A percentile compares a stretch with the other conserved stretches of the same genome.
Evolutionary conservation across 2,329 filamentous ascomycete species (phyloP).

Genomic region (Ceratocystiopsis sp.): DNA sequence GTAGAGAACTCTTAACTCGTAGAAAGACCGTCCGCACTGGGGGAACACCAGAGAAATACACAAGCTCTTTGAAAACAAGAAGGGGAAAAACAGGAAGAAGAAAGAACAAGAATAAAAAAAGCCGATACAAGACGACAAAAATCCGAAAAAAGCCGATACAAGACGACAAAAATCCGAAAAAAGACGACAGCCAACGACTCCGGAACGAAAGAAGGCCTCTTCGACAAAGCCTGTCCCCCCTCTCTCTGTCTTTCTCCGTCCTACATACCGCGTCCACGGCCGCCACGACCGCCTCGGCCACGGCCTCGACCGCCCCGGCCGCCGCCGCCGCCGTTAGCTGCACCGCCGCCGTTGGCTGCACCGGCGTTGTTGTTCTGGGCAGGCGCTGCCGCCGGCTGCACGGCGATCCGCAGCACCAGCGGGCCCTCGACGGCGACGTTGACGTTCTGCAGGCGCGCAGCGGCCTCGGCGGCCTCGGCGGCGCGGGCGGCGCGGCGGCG

Average conservation of each 20-base stretch:
- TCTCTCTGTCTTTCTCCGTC: not conserved
- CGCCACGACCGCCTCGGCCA: not conserved
- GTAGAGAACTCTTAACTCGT: no score
- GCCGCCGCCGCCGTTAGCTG: no score
- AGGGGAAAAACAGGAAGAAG: not conserved
- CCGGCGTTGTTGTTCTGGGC: no score
- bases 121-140: not conserved
- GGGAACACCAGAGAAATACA: no score
- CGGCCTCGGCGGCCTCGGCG: not conserved
- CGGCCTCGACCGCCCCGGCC: not conserved
- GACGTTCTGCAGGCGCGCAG: constrained; percentile 12
- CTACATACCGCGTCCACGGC: not conserved
- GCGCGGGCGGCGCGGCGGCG: not conserved
- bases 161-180: not conserved
- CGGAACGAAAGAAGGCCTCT: no score
- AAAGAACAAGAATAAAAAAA: not conserved
- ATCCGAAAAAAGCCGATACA: not conserved
- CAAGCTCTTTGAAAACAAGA: not conserved
- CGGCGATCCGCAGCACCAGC: constrained; percentile 36
- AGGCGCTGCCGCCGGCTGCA: constrained; percentile 8
- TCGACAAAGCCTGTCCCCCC: no score
- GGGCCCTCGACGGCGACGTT: constrained; percentile 38
- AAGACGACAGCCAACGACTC: no score
- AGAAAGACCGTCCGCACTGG: no score
- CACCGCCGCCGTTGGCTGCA: no score